These are phyloP conservation scores for Tulasnella sp. DNA, from an alignment of 768 basidiomycete species.

Conservation along the genomic window DNA sequence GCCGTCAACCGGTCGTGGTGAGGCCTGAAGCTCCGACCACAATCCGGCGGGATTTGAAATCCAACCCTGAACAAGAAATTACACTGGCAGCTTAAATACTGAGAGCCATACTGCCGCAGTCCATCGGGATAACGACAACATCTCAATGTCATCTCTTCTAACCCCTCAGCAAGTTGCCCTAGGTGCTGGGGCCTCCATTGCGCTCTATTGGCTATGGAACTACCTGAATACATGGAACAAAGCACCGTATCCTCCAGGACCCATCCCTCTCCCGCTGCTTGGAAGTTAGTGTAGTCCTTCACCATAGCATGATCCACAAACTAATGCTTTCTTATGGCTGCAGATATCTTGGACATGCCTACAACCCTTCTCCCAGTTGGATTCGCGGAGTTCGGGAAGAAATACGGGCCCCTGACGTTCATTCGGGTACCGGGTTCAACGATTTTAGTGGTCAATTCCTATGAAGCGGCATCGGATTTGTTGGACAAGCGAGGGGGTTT, in stretches of 20 bases:
- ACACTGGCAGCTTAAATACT: neutral
- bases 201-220: conserved; percentile 1
- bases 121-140: neutral
- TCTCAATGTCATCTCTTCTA: neutral
- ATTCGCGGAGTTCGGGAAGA: conserved; percentile 23
- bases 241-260: neutral
- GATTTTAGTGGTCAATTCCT: conserved; percentile 23
- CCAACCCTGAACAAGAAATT: neutral
- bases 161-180: neutral
- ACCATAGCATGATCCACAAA: neutral
- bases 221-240: neutral
- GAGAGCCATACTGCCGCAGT: neutral
- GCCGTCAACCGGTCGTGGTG: neutral
- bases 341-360: conserved; percentile 12
- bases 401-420: conserved; percentile 20
- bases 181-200: neutral
- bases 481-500: conserved; percentile 30
- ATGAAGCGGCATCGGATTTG: conserved; percentile 29
- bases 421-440: conserved; percentile 22
- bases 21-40: neutral
- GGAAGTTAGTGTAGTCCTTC: neutral
- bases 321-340: neutral
- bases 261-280: neutral
- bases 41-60: neutral
- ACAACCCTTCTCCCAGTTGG: neutral